Percentiles rank a stretch among this genome's conserved stretches.
Evolutionary conservation across 129 eudicot species (phyloP).

Genomic region (Tagetes erecta): DNA sequence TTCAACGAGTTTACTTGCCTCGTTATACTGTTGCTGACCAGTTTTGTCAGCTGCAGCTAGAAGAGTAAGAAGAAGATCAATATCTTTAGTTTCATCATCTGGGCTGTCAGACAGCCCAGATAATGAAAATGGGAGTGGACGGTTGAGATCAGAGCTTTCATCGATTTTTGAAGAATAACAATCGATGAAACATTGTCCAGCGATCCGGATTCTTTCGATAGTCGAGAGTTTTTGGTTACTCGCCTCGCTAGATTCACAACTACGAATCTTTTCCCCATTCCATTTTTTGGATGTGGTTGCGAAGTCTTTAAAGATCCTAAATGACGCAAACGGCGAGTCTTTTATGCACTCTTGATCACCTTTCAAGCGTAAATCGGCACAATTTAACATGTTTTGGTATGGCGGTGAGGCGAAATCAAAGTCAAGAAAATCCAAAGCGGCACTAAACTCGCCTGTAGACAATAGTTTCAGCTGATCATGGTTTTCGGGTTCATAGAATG

Average conservation of each 20-base stretch:
- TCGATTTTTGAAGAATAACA: constrained; percentile 17
- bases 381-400: not conserved
- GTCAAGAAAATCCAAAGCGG: not conserved
- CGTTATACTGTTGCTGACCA: constrained; percentile 35
- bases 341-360: not conserved
- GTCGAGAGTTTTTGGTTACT: constrained; percentile 23
- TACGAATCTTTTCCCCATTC: constrained; percentile 16
- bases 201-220: constrained; percentile 33
- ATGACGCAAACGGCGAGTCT: constrained; percentile 4
- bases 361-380: not conserved
- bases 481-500: not conserved
- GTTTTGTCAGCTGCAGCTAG: constrained; percentile 51
- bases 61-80: constrained; percentile 41
- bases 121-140: constrained; percentile 13
- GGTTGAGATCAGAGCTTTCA: not conserved
- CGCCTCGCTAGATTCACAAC: not conserved
- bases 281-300: constrained; percentile 13
- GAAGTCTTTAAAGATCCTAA: constrained; percentile 22
- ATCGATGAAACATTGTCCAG: constrained; percentile 34
- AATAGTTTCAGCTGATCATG: not conserved
- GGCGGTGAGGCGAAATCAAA: constrained; percentile 25
- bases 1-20: constrained; percentile 33
- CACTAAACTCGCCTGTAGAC: not conserved
- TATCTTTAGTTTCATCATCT: constrained; percentile 36
- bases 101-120: constrained; percentile 15